Conservation (phyloP, 2,329 filamentous ascomycete genomes). For the Meredithiella fracta region DNA sequence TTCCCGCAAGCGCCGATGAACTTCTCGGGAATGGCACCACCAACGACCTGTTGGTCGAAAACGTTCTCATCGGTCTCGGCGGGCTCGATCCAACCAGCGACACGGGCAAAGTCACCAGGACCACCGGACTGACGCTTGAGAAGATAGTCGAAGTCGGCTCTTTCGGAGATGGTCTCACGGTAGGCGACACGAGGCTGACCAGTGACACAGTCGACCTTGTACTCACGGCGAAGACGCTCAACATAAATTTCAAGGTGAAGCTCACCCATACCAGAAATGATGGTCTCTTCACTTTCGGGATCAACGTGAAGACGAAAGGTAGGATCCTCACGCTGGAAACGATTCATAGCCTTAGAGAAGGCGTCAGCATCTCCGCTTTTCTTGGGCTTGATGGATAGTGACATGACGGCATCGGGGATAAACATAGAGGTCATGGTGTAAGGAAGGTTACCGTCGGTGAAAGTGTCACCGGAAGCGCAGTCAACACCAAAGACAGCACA, state of each 20-base stretch:
- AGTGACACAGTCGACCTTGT: constrained; percentile 90
- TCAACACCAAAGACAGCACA: constrained; percentile 97
- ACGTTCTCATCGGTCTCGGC: constrained; percentile 54
- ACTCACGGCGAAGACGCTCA: constrained; percentile 90
- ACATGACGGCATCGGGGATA: constrained; percentile 95
- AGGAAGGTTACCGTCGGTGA: constrained; percentile 80
- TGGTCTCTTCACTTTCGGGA: constrained; percentile 81
- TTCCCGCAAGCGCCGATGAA: constrained; percentile 89
- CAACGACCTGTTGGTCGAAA: constrained; percentile 76
- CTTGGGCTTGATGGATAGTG: constrained; percentile 92
- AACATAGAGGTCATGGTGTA: constrained; percentile 98
- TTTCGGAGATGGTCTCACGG: constrained; percentile 74
- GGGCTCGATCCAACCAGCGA: constrained; percentile 83
- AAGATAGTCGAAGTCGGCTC: constrained; percentile 76
- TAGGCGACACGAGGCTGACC: constrained; percentile 94
- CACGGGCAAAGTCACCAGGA: constrained; percentile 86
- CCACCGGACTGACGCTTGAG: constrained; percentile 93
- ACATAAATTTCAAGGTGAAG: constrained; percentile 94
- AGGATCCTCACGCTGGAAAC: constrained; percentile 95
- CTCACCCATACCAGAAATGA: constrained; percentile 97
- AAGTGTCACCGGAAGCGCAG: constrained; percentile 93
- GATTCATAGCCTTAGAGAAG: constrained; percentile 97
- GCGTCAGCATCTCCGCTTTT: constrained; percentile 78
- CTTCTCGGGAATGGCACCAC: constrained; percentile 88
- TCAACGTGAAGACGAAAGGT: constrained; percentile 94